These are phyloP conservation scores for Plasmodium inui DNA, from an alignment of 169 alveolate genomes.

Conservation along the genomic window DNA sequence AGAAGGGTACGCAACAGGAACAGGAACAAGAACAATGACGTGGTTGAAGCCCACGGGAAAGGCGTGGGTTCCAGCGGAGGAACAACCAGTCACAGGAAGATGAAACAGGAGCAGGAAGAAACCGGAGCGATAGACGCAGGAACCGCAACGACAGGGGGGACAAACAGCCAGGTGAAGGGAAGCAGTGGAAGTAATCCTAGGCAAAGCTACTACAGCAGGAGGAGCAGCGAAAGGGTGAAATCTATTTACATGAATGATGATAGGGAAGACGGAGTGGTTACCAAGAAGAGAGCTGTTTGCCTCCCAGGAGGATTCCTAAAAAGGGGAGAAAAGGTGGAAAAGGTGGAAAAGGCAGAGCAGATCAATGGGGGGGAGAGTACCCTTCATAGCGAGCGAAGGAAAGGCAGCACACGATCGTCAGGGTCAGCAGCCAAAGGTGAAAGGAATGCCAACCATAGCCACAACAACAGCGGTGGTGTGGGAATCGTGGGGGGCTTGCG, in stretches of 20 bases:
- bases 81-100: neutral
- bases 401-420: neutral
- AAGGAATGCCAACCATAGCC: neutral
- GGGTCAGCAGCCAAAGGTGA: neutral
- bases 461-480: neutral
- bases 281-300: neutral
- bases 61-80: neutral
- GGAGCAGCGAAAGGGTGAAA: constrained; percentile 26
- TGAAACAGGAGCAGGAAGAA: neutral
- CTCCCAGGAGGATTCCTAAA: neutral
- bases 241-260: constrained; percentile 21
- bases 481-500: neutral
- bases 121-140: neutral
- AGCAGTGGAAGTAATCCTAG: neutral
- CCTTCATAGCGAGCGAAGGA: neutral
- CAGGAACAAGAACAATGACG: neutral
- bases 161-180: neutral
- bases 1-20: constrained; percentile 9
- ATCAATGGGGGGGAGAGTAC: neutral
- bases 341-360: neutral
- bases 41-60: neutral
- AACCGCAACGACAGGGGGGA: neutral
- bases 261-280: neutral
- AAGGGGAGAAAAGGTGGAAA: neutral
- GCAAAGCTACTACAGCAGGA: constrained; percentile 8